Percentiles rank a stretch among this genome's conserved stretches.
These are phyloP conservation scores for Mychonastes homosphaera DNA, from an alignment of 139 green algal species.

Conservation along the genomic window DNA sequence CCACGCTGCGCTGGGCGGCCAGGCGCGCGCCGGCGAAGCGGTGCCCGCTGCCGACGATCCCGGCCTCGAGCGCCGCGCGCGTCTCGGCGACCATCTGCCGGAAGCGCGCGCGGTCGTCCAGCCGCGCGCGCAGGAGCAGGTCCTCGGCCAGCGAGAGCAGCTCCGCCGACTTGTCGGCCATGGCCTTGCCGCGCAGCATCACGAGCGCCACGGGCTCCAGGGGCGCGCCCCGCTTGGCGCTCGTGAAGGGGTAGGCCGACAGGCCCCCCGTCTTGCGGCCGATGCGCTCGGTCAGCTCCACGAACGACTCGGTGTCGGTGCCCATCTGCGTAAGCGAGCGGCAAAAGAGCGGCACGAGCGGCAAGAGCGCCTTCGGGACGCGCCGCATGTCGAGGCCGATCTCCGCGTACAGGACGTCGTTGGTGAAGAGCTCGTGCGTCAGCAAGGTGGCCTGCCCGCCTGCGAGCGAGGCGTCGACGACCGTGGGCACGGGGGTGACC, in stretches of 20 bases:
- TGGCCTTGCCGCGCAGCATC: conserved; percentile 89
- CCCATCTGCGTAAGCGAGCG: conserved; percentile 41
- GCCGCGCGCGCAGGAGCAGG: conserved; percentile 62
- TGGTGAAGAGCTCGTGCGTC: conserved; percentile 95
- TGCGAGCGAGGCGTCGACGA: conserved; percentile 13
- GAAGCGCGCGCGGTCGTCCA: conserved; percentile 86
- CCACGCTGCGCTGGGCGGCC: conserved; percentile 69
- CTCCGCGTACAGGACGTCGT: conserved; percentile 96
- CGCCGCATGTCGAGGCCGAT: conserved; percentile 34
- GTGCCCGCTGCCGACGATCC: conserved; percentile 70
- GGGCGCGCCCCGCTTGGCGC: conserved; percentile 28
- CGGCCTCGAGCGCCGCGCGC: conserved; percentile 71
- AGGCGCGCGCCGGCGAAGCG: conserved; percentile 70
- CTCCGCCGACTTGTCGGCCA: conserved; percentile 72
- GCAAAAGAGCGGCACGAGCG: conserved; percentile 96
- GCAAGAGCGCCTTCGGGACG: conserved; percentile 74
- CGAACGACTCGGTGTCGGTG: conserved; percentile 62
- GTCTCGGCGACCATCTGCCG: conserved; percentile 95
- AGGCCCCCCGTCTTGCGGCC: conserved; percentile 93
- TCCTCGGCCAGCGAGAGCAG: conserved; percentile 78
- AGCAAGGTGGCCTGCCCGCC: conserved; percentile 70
- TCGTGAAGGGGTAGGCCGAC: conserved; percentile 76
- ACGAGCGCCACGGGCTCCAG: conserved; percentile 63
- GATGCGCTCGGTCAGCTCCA: conserved; percentile 94
- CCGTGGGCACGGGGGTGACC: conserved; percentile 62